Percentiles rank a stretch among this genome's conserved stretches.
phyloP scores from a whole-genome alignment of 441 rosid genomes.

The Theobroma grandiflorum region DNA sequence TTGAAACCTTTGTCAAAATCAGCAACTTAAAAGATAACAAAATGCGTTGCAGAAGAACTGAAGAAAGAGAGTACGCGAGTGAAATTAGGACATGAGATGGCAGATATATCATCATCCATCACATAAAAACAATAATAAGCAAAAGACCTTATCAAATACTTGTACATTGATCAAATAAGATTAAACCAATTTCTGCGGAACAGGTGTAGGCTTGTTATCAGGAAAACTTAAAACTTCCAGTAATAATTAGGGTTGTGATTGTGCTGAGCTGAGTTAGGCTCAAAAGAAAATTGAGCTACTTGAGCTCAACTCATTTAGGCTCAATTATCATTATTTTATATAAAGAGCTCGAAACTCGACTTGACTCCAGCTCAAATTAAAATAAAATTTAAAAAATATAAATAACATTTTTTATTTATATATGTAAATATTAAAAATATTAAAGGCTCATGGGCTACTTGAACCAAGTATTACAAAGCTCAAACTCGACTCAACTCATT shows the following conservation, averaged over 20 bases:
- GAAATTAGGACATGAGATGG: neutral
- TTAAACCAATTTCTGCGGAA: neutral
- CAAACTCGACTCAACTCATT: no score
- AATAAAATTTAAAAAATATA: no score
- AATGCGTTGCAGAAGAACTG: neutral
- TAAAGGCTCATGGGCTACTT: no score
- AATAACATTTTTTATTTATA: no score
- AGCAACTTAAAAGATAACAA: neutral
- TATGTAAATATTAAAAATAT: no score
- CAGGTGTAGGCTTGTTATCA: neutral
- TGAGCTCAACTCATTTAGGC: no score
- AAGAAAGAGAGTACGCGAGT: neutral
- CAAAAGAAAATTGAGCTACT: no score
- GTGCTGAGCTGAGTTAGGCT: no score
- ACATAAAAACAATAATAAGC: neutral
- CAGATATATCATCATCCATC: neutral
- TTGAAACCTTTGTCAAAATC: slow-evolving; percentile 14
- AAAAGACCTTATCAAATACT: neutral
- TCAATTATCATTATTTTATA: no score
- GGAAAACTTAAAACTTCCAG: neutral
- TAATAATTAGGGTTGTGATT: neutral
- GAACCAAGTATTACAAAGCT: no score
- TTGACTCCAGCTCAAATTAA: no score
- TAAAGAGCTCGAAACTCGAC: no score
- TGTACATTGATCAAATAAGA: neutral